Evolutionary conservation across 192 early-diverging fungal genomes (phyloP).

Genomic region (Helicostylum pulchrum): DNA sequence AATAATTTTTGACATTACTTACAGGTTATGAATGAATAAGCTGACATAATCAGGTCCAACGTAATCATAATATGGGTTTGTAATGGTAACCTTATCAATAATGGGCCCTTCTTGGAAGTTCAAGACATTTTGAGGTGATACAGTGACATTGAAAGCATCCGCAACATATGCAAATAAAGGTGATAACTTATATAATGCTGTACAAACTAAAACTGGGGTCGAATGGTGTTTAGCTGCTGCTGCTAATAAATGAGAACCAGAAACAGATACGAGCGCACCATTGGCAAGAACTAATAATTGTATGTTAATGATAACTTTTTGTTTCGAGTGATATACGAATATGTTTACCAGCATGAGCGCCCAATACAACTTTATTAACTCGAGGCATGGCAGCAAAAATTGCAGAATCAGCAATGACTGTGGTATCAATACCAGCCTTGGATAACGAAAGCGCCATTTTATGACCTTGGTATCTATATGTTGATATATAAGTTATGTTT

Average conservation of each 20-base stretch:
- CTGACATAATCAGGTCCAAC: conserved; percentile 88
- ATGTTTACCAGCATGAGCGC: conserved; percentile 67
- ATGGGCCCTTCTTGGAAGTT: conserved; percentile 78
- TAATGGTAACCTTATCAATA: conserved; percentile 74
- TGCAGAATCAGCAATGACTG: conserved; percentile 88
- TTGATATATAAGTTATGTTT: background rate
- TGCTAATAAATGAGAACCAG: conserved; percentile 80
- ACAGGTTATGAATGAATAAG: conserved; percentile 89
- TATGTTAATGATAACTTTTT: too few species aligned
- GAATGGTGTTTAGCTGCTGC: conserved; percentile 91
- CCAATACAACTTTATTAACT: conserved; percentile 96
- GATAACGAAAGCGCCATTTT: conserved; percentile 76
- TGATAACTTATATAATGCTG: conserved; percentile 87
- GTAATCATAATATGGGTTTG: conserved; percentile 89
- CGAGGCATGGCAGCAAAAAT: conserved; percentile 97
- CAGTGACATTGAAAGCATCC: conserved; percentile 77
- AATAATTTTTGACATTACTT: conserved; percentile 29
- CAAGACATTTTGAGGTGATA: conserved; percentile 78
- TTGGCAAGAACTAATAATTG: conserved; percentile 69
- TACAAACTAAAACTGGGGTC: conserved; percentile 90
- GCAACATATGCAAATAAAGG: conserved; percentile 87
- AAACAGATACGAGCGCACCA: conserved; percentile 83
- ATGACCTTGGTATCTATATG: conserved; percentile 68
- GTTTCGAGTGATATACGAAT: too few species aligned
- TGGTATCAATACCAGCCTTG: conserved; percentile 82